Conservation (phyloP, 1,139 yeast genomes). For the Pneumocystis murina region DNA sequence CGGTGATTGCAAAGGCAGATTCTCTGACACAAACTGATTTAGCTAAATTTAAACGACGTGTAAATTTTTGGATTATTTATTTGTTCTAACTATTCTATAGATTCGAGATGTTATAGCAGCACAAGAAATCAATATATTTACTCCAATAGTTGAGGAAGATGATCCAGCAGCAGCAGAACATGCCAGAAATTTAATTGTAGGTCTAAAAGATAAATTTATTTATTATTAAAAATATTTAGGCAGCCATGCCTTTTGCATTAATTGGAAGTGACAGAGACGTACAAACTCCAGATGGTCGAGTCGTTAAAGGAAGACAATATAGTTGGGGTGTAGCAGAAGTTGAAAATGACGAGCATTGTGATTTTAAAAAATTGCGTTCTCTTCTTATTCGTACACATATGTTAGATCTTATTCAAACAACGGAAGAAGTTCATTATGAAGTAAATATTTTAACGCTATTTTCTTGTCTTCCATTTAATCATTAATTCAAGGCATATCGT, state of each 20-base stretch:
- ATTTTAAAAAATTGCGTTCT: constrained; percentile 80
- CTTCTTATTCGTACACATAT: constrained; percentile 80
- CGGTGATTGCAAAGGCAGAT: constrained; percentile 90
- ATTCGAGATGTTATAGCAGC: constrained; percentile 82
- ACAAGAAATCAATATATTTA: constrained; percentile 78
- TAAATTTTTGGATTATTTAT: not conserved
- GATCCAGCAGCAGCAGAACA: constrained; percentile 15
- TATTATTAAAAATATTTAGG: not conserved
- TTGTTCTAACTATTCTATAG: not conserved
- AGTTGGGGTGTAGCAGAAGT: constrained; percentile 98
- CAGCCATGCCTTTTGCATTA: constrained; percentile 81
- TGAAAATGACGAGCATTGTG: constrained; percentile 90
- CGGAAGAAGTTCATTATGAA: constrained; percentile 89
- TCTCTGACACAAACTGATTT: constrained; percentile 76
- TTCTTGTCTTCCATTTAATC: not conserved
- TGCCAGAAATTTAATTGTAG: constrained; percentile 12
- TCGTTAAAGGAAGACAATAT: constrained; percentile 80
- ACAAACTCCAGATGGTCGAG: constrained; percentile 58
- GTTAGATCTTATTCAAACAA: constrained; percentile 74
- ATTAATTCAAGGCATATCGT: constrained; percentile 42
- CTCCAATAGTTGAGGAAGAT: constrained; percentile 45
- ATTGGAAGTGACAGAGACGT: constrained; percentile 83
- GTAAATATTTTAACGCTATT: not conserved
- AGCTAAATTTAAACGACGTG: constrained; percentile 64
- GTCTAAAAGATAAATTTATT: not conserved